Conservation (phyloP, 2,329 filamentous ascomycete species). For the Neodidymelliopsis sp. region DNA sequence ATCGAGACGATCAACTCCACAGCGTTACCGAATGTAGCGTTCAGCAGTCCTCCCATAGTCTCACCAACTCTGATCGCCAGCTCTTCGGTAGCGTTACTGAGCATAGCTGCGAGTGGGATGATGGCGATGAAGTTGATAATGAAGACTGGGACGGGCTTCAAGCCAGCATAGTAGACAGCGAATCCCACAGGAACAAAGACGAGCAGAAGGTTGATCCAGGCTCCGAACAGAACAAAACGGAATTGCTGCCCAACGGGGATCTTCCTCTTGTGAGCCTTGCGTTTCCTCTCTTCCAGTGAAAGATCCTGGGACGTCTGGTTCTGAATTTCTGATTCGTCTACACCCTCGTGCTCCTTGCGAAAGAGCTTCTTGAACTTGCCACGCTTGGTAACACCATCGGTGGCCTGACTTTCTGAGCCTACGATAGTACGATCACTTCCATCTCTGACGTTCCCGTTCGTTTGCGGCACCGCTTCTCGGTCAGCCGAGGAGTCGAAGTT, state of each 20-base stretch:
- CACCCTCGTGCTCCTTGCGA: slow-evolving; percentile 33
- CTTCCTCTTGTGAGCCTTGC: slow-evolving; percentile 41
- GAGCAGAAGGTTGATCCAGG: slow-evolving; percentile 86
- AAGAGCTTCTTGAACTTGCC: slow-evolving; percentile 45
- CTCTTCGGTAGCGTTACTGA: slow-evolving; percentile 90
- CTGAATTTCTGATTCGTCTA: slow-evolving; percentile 24
- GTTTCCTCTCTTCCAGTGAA: slow-evolving; percentile 42
- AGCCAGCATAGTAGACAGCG: slow-evolving; percentile 69
- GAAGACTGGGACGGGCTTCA: slow-evolving; percentile 63
- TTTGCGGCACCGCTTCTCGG: slow-evolving; percentile 13
- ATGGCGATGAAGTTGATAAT: slow-evolving; percentile 94
- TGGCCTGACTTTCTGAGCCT: slow-evolving; percentile 18
- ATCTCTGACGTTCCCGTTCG: slow-evolving; percentile 26
- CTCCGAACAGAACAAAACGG: slow-evolving; percentile 77
- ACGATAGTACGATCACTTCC: slow-evolving; percentile 36
- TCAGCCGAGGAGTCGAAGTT: slow-evolving; percentile 16
- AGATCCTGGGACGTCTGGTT: slow-evolving; percentile 34
- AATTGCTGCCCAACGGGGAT: slow-evolving; percentile 62
- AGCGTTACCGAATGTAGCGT: slow-evolving; percentile 90
- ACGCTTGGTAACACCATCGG: slow-evolving; percentile 29
- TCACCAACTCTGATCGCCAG: slow-evolving; percentile 80
- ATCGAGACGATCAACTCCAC: slow-evolving; percentile 90
- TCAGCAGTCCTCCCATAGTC: slow-evolving; percentile 85
- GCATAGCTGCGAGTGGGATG: slow-evolving; percentile 83
- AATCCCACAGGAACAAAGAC: slow-evolving; percentile 80